Conservation (phyloP, 805 yeast species). For the Yamadazyma kitorensis region DNA sequence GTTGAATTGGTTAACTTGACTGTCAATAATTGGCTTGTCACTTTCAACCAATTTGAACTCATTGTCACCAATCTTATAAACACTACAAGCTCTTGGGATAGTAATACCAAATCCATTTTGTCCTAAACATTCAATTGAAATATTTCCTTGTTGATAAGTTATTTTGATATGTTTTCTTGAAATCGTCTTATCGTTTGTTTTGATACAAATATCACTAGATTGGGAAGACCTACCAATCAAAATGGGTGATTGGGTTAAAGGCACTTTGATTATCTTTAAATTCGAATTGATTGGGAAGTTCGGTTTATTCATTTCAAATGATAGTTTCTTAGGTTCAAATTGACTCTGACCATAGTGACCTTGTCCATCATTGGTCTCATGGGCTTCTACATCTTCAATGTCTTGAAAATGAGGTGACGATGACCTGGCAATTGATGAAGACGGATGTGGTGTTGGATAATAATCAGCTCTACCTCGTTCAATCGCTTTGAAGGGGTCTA, state of each 20-base stretch:
- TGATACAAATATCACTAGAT: slow-evolving; percentile 50
- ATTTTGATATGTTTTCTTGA: slow-evolving; percentile 66
- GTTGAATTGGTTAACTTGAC: slow-evolving; percentile 4
- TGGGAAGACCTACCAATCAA: slow-evolving; percentile 69
- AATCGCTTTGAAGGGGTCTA: not conserved
- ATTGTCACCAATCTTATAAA: slow-evolving; percentile 18
- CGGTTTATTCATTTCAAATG: slow-evolving; percentile 13
- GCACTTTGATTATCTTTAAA: slow-evolving; percentile 38
- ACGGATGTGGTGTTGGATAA: slow-evolving; percentile 72
- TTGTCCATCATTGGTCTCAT: slow-evolving; percentile 1
- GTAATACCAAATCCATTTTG: slow-evolving; percentile 73
- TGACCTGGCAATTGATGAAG: slow-evolving; percentile 43
- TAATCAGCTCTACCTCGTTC: slow-evolving; percentile 9
- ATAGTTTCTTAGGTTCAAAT: slow-evolving; percentile 10
- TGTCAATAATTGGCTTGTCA: slow-evolving; percentile 7
- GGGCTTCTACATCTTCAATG: not conserved
- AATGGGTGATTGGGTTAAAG: slow-evolving; percentile 34
- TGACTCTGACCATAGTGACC: not conserved
- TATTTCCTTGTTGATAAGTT: slow-evolving; percentile 34
- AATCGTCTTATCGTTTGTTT: slow-evolving; percentile 50
- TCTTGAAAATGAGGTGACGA: slow-evolving; percentile 30
- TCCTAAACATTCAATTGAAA: slow-evolving; percentile 71
- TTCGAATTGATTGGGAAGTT: slow-evolving; percentile 14
- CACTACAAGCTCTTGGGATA: slow-evolving; percentile 51
- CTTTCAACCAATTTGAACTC: slow-evolving; percentile 19